Evolutionary conservation across 2,329 filamentous ascomycete genomes (phyloP), one percentile per base, ranked within the genome.

Genomic region (Ceratocystis variospora): DNA sequence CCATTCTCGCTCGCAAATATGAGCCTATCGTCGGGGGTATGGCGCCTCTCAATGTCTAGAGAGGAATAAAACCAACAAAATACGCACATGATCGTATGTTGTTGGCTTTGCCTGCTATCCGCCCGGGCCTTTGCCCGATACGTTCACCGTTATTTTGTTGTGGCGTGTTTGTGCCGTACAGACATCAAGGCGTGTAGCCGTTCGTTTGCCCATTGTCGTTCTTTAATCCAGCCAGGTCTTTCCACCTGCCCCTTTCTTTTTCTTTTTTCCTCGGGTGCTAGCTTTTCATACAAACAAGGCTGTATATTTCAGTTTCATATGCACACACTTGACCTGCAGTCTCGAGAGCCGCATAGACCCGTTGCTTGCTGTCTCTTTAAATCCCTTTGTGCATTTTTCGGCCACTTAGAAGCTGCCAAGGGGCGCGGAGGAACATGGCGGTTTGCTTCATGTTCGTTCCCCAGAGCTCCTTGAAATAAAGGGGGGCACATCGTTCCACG

Each of bases 151-250:
- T 33, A 25, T 57, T 57, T 10, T 57, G 53, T 33, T 28, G 53
- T 57, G 53, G 53, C 53, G 19, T 57, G 53, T 57, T 57, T 57
- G 53, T 28, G 53, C 53, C 53, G 53, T 28, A 57, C 53, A 57
- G 28, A 12, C 25, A 33, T 17, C 22, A 57, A 15, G 15, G n/a
- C 31, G 53, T 28, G 31, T 57, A 57, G 53, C 10, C 53, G 22
- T 33, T 28, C 28, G 15, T 57, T 28, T 22, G 12, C 28, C 10
- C 19, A 28, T 17, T 25, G n/a, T 53, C 15, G 53, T 57, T 57
- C 28, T 17, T 12, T 33, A 7, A n/a, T 33, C 53, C 28, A 57
- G 53, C 31, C 53, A 57, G 6, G 53, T 28, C 10, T 28, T 33
- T 33, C 12, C 10, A 19, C n/a, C 22, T 53, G 7, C 17, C 22